Conservation (phyloP, 345 rosid genomes). For the Kernera saxatilis region DNA sequence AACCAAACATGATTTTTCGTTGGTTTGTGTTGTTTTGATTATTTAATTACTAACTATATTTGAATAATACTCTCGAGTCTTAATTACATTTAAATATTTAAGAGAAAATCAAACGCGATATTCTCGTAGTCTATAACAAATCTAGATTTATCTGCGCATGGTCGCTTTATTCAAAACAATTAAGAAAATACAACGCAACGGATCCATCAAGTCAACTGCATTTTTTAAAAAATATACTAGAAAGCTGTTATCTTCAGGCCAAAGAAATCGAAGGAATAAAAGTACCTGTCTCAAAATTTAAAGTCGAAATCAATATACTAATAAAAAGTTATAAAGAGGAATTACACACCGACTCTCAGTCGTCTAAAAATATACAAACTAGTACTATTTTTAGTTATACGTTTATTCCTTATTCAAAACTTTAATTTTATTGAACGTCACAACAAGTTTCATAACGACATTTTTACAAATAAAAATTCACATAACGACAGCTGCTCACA, state of each 20-base stretch:
- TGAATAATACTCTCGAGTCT: conserved; percentile 12
- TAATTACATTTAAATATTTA: neutral
- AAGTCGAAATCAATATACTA: neutral
- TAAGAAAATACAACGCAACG: conserved; percentile 5
- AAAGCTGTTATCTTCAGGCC: conserved; percentile 27
- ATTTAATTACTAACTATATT: conserved; percentile 27
- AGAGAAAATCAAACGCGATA: conserved; percentile 27
- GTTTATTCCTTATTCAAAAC: too few relatives aligned
- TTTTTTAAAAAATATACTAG: neutral
- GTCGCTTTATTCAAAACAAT: conserved; percentile 18
- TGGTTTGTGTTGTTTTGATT: conserved; percentile 4
- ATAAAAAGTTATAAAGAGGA: neutral
- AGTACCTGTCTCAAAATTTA: neutral
- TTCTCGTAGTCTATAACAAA: conserved; percentile 27
- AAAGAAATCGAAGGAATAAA: conserved; percentile 31
- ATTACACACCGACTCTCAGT: neutral
- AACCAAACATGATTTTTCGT: conserved; percentile 25
- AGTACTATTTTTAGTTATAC: neutral
- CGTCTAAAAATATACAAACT: neutral
- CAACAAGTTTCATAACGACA: neutral
- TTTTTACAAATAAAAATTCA: neutral
- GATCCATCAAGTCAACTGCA: conserved; percentile 26
- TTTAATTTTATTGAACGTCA: too few relatives aligned
- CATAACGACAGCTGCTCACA: neutral
- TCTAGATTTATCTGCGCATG: conserved; percentile 30